Evolutionary conservation across 768 basidiomycete genomes (phyloP).

Genomic region (Suillus clintonianus): DNA sequence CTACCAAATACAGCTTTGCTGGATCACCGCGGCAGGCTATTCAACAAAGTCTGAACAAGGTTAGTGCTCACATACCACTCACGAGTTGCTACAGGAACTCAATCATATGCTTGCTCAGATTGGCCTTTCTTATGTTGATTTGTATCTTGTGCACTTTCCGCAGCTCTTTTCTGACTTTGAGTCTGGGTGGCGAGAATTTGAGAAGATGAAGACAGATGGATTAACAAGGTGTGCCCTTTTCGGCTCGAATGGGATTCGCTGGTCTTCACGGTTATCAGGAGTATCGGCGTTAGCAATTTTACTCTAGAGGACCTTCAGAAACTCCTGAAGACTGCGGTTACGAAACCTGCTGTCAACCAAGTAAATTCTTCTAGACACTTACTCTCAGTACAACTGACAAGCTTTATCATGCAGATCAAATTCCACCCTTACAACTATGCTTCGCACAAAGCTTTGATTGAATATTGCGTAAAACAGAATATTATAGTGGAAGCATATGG

Average conservation of each 20-base stretch:
- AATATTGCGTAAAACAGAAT: constrained; percentile 53
- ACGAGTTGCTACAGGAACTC: not conserved
- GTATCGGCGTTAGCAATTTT: constrained; percentile 78
- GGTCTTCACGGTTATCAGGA: constrained; percentile 39
- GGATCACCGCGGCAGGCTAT: constrained; percentile 43
- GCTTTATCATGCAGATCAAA: constrained; percentile 46
- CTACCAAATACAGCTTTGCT: constrained; percentile 49
- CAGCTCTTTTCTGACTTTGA: constrained; percentile 33
- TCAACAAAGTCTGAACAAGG: constrained; percentile 51
- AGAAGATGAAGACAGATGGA: constrained; percentile 49
- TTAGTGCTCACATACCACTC: constrained; percentile 21
- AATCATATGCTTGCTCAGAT: constrained; percentile 42
- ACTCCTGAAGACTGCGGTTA: constrained; percentile 49
- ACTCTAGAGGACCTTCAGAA: constrained; percentile 49
- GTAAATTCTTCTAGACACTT: constrained; percentile 37
- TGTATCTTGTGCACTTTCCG: constrained; percentile 71
- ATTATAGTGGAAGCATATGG: constrained; percentile 69
- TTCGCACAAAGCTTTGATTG: constrained; percentile 54
- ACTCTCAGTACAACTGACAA: too few species aligned
- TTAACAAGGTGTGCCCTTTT: constrained; percentile 25
- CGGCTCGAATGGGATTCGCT: constrained; percentile 10
- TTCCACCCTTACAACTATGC: constrained; percentile 75
- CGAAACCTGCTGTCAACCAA: constrained; percentile 74
- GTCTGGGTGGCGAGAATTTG: constrained; percentile 56
- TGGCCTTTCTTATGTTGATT: constrained; percentile 58